phyloP scores from a whole-genome alignment of 1,139 yeast species.

The Scheffersomyces insectosa region DNA sequence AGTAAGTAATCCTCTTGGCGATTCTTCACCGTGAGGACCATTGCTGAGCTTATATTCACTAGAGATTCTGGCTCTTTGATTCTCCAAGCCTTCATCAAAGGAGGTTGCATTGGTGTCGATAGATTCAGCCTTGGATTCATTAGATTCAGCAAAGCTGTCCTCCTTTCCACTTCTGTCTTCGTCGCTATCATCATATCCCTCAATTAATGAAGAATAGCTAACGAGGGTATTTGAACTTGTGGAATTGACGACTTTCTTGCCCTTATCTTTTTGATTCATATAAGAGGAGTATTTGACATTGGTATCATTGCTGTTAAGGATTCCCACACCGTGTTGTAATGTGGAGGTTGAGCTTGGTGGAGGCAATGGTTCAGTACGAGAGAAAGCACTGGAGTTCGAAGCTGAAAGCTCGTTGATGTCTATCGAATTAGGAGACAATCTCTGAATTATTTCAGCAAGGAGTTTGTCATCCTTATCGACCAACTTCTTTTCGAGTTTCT shows the following conservation, averaged over 20 bases:
- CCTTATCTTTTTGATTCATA: slow-evolving; percentile 8
- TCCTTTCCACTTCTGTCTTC: slow-evolving; percentile 5
- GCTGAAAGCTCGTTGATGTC: slow-evolving; percentile 17
- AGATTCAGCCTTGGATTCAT: slow-evolving; percentile 4
- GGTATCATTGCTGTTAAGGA: slow-evolving; percentile 6
- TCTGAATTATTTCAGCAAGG: slow-evolving; percentile 20
- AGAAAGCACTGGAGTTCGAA: slow-evolving; percentile 16
- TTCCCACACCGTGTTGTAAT: slow-evolving; percentile 1
- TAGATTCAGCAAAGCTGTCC: not conserved
- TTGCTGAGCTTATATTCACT: not conserved
- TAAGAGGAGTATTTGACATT: slow-evolving; percentile 14
- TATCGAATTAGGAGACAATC: slow-evolving; percentile 23
- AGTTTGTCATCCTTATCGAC: not conserved
- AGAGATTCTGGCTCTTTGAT: too few species aligned
- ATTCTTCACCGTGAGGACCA: slow-evolving; percentile 3
- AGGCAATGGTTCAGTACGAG: slow-evolving; percentile 34
- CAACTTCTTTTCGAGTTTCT: too few species aligned
- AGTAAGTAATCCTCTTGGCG: slow-evolving; percentile 9
- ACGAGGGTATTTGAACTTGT: slow-evolving; percentile 13
- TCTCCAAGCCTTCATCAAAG: not conserved
- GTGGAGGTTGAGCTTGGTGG: slow-evolving; percentile 7
- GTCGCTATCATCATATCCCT: slow-evolving; percentile 16
- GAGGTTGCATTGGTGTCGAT: slow-evolving; percentile 10
- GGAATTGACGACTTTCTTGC: slow-evolving; percentile 9
- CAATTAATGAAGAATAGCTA: slow-evolving; percentile 16